phyloP scores from a whole-genome alignment of 176 grass and related monocot species.

The Luzula sylvatica region DNA sequence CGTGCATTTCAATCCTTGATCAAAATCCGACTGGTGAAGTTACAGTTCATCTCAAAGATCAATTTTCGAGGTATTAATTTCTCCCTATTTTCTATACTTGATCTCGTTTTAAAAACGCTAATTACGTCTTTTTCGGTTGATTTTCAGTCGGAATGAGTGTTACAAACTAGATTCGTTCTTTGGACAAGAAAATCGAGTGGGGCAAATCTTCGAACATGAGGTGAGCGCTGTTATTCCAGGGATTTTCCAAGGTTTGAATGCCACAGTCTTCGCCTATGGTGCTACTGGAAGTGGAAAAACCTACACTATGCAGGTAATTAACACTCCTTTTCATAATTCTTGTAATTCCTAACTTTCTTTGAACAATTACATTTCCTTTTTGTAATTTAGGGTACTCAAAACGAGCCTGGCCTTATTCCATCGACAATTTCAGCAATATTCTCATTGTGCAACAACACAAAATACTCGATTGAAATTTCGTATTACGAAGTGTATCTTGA shows the following conservation, averaged over 20 bases:
- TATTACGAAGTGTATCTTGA: constrained; percentile 97
- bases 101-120: background rate
- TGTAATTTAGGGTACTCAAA: constrained; percentile 42
- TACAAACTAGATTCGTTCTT: constrained; percentile 84
- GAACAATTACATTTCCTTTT: background rate
- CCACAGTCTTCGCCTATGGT: constrained; percentile 67
- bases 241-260: constrained; percentile 55
- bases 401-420: constrained; percentile 54
- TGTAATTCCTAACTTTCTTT: too few species aligned
- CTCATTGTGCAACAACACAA: constrained; percentile 36
- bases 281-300: constrained; percentile 88
- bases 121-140: background rate
- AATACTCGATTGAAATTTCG: constrained; percentile 47
- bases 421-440: constrained; percentile 46
- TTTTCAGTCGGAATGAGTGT: constrained; percentile 56
- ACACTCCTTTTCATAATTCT: too few species aligned
- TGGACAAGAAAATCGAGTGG: constrained; percentile 30
- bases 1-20: constrained; percentile 50
- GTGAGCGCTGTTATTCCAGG: constrained; percentile 47
- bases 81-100: background rate
- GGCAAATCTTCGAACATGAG: constrained; percentile 60
- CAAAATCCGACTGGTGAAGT: constrained; percentile 29
- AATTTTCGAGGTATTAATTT: constrained; percentile 49
- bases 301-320: constrained; percentile 68
- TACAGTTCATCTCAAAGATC: constrained; percentile 63